Evolutionary conservation across 495 filamentous ascomycete genomes (phyloP).

Genomic region (Lasiosphaeria ovina): DNA sequence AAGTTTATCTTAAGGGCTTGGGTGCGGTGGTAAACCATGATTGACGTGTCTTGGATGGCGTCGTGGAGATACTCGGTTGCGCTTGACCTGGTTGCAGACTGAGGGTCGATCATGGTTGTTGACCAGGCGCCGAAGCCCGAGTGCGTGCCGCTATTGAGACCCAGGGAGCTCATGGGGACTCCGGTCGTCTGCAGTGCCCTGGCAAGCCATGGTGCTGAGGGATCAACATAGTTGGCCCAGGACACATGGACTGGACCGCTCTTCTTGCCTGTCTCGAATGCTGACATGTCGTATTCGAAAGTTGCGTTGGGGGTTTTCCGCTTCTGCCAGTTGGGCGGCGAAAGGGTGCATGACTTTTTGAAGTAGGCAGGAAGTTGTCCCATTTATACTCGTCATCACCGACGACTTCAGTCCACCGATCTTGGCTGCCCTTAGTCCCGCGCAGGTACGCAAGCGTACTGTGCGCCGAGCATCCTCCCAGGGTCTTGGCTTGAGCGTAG

Average conservation of each 20-base stretch:
- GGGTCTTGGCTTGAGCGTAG: slow-evolving; percentile 41
- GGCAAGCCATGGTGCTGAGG: slow-evolving; percentile 32
- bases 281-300: slow-evolving; percentile 22
- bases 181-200: slow-evolving; percentile 34
- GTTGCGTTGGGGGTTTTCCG: slow-evolving; percentile 25
- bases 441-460: slow-evolving; percentile 54
- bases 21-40: slow-evolving; percentile 13
- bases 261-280: slow-evolving; percentile 7
- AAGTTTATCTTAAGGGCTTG: slow-evolving; percentile 30
- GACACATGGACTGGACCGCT: slow-evolving; percentile 22
- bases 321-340: slow-evolving; percentile 25
- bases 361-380: slow-evolving; percentile 46
- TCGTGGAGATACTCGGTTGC: not conserved
- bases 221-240: slow-evolving; percentile 22
- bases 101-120: slow-evolving; percentile 1
- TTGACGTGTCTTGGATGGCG: not conserved
- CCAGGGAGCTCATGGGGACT: slow-evolving; percentile 15
- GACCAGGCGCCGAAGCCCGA: not conserved
- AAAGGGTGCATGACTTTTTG: slow-evolving; percentile 35
- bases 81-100: slow-evolving; percentile 30
- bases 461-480: slow-evolving; percentile 47
- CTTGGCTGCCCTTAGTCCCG: slow-evolving; percentile 34
- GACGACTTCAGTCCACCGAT: slow-evolving; percentile 45
- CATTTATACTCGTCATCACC: slow-evolving; percentile 48
- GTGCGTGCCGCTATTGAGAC: not conserved